These are phyloP conservation scores for Boletus pseudo-olivaceus DNA, from an alignment of 768 basidiomycete genomes.

Conservation along the genomic window DNA sequence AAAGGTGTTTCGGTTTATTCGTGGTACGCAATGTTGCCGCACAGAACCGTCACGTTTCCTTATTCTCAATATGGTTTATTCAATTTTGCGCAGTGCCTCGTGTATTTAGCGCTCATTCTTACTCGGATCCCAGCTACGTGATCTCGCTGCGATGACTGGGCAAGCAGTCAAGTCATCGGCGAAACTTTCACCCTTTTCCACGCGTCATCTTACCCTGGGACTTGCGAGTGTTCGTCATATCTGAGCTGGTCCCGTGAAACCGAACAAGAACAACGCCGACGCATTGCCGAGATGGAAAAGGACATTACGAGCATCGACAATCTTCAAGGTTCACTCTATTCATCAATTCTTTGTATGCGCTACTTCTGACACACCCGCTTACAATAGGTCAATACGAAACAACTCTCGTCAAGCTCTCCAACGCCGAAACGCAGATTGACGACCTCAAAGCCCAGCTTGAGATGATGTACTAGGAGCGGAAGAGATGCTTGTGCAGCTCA, in stretches of 20 bases:
- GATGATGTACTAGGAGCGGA: conserved; percentile 94
- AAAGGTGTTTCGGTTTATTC: no score
- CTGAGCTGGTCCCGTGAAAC: conserved; percentile 58
- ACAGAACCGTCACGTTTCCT: no score
- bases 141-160: no score
- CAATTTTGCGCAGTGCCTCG: no score
- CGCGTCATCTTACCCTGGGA: no score
- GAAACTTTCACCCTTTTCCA: no score
- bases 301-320: conserved; percentile 77
- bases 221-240: no score
- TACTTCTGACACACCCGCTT: conserved; percentile 4
- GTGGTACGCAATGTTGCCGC: no score
- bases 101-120: no score
- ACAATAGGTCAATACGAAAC: conserved; percentile 72
- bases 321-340: conserved; percentile 60
- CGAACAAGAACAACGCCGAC: conserved; percentile 76
- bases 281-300: conserved; percentile 86
- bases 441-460: conserved; percentile 91
- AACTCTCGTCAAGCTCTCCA: conserved; percentile 73
- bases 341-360: not conserved
- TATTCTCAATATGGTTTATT: no score
- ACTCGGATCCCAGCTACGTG: no score
- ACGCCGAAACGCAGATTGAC: conserved; percentile 89
- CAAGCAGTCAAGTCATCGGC: no score
- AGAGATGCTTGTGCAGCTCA: conserved; percentile 93